phyloP scores from a whole-genome alignment of 2,329 filamentous ascomycete genomes.

The Pseudogymnoascus sp. region DNA sequence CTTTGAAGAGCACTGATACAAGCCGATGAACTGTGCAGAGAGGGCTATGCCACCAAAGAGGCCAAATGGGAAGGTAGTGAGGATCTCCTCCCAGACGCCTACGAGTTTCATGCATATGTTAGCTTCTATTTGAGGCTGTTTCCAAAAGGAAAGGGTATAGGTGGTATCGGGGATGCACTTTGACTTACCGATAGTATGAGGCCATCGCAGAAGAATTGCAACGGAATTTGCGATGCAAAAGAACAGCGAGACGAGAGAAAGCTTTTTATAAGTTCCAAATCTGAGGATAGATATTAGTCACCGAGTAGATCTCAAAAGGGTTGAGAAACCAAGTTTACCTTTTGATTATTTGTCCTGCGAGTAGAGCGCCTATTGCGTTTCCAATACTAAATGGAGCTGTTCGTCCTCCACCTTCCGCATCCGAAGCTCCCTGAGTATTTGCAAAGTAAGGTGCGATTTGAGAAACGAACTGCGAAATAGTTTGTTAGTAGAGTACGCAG shows the following conservation, averaged over 20 bases:
- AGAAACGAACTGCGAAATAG: constrained; percentile 14
- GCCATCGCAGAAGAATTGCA: constrained; percentile 14
- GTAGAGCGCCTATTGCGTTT: not conserved
- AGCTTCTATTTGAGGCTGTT: not conserved
- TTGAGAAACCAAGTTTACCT: constrained; percentile 4
- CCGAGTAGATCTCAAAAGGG: not conserved
- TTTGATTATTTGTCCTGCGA: constrained; percentile 8
- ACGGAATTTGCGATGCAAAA: constrained; percentile 13
- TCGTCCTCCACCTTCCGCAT: not conserved
- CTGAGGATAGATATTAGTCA: constrained; percentile 9
- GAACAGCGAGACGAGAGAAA: constrained; percentile 14
- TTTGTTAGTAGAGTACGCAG: constrained; percentile 4
- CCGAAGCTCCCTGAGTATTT: constrained; percentile 6
- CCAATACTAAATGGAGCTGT: constrained; percentile 4
- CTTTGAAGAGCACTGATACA: constrained; percentile 15
- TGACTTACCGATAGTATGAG: constrained; percentile 13
- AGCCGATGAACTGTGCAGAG: constrained; percentile 17
- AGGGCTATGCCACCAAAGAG: constrained; percentile 16
- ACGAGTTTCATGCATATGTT: not conserved
- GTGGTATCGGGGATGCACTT: not conserved
- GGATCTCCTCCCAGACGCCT: constrained; percentile 8
- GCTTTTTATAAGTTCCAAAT: constrained; percentile 16
- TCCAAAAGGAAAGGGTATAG: not conserved
- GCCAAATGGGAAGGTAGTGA: constrained; percentile 15
- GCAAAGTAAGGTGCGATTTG: constrained; percentile 15